Evolutionary conservation across 2,329 filamentous ascomycete genomes (phyloP).

Genomic region (Samsoniella hepiali): DNA sequence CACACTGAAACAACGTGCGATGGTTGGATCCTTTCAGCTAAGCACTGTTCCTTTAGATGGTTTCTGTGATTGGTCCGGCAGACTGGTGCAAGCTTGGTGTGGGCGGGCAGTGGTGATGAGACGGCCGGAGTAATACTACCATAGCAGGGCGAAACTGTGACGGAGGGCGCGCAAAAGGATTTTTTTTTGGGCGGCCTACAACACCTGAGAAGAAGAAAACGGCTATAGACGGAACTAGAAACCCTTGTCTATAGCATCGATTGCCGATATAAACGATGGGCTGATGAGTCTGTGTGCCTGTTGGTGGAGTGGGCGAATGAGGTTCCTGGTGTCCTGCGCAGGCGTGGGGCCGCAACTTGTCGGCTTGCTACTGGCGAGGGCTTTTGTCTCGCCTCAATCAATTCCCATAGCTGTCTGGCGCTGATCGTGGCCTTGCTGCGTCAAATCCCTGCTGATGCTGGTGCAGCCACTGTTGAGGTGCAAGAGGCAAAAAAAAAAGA

Average conservation of each 20-base stretch:
- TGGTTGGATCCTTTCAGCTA: not conserved
- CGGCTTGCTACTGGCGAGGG: not conserved
- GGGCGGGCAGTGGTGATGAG: not conserved
- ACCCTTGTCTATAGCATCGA: conserved; percentile 12
- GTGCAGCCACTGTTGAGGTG: not conserved
- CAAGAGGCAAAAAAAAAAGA: conserved; percentile 9
- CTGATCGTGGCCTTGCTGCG: not conserved
- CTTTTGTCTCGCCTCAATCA: not conserved
- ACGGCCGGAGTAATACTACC: not conserved
- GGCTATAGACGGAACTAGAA: not conserved
- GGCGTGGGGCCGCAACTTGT: conserved; percentile 5
- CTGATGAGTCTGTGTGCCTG: not conserved
- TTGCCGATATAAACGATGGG: conserved; percentile 4
- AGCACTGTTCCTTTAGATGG: not conserved
- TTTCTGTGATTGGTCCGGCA: conserved; percentile 1
- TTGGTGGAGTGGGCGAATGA: conserved; percentile 1
- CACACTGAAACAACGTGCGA: not conserved
- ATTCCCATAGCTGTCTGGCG: not conserved
- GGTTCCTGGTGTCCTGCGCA: not conserved
- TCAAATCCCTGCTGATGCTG: not conserved
- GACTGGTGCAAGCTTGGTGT: not conserved
- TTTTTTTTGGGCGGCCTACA: not conserved
- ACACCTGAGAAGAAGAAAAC: not conserved
- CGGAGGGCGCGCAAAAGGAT: not conserved
- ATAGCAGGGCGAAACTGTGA: not conserved